Evolutionary conservation across 108 stramenopile species (phyloP).

Genomic region (Licmophora abbreviata): DNA sequence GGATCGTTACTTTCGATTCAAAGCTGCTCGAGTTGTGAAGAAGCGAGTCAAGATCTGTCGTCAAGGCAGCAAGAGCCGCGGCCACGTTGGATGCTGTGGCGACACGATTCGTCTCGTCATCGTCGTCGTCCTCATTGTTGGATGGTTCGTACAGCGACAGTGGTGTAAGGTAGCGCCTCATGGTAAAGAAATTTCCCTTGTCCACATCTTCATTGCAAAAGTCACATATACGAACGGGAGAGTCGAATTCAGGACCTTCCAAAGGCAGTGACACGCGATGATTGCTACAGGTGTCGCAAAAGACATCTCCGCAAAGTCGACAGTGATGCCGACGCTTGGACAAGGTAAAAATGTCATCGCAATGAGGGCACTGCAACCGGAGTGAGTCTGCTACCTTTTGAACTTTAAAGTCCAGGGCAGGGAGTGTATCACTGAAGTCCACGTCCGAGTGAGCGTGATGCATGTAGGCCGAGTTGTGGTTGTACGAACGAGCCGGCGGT

Average conservation of each 20-base stretch:
- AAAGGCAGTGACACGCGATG: constrained; percentile 55
- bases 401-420: constrained; percentile 48
- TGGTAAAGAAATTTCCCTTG: constrained; percentile 70
- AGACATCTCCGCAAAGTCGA: constrained; percentile 90
- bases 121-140: constrained; percentile 6
- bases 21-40: constrained; percentile 29
- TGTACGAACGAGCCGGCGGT: constrained; percentile 24
- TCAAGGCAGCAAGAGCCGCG: constrained; percentile 59
- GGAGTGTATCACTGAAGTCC: constrained; percentile 47
- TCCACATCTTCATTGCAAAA: constrained; percentile 66
- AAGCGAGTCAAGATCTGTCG: constrained; percentile 54
- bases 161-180: constrained; percentile 73
- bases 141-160: constrained; percentile 46
- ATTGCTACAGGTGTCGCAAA: constrained; percentile 63
- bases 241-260: constrained; percentile 56
- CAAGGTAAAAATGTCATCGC: constrained; percentile 43
- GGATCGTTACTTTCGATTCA: constrained; percentile 43
- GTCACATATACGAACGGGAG: constrained; percentile 69
- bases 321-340: constrained; percentile 88
- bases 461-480: constrained; percentile 12
- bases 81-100: constrained; percentile 44
- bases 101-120: constrained; percentile 14
- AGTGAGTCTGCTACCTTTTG: constrained; percentile 57
- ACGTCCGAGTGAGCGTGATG: constrained; percentile 14
- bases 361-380: constrained; percentile 46